Percentiles rank a stretch among this genome's conserved stretches.
phyloP scores from a whole-genome alignment of 2,329 filamentous ascomycete species.

The Diaporthe citri region DNA sequence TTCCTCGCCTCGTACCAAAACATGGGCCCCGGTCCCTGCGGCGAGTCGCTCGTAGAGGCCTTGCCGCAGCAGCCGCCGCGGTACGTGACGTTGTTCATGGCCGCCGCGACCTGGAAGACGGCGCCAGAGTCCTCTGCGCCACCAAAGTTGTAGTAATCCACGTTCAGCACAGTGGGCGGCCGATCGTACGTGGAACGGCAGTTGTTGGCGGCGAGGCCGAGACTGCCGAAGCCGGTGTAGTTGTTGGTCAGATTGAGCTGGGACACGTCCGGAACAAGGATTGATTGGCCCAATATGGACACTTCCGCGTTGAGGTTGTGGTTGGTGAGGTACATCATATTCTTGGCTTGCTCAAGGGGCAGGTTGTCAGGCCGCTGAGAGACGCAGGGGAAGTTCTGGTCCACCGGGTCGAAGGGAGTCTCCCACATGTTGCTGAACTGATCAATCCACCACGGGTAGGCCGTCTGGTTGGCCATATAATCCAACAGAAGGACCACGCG shows the following conservation, averaged over 20 bases:
- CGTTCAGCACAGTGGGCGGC: constrained; percentile 82
- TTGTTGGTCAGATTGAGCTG: constrained; percentile 80
- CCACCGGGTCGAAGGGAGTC: constrained; percentile 82
- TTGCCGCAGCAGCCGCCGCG: constrained; percentile 67
- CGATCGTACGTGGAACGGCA: constrained; percentile 74
- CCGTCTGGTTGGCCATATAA: constrained; percentile 83
- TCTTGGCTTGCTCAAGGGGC: constrained; percentile 61
- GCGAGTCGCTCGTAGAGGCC: constrained; percentile 39
- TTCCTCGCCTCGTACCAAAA: constrained; percentile 36
- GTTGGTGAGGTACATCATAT: constrained; percentile 85
- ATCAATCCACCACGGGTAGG: constrained; percentile 86
- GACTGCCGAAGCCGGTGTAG: constrained; percentile 72
- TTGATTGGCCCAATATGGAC: constrained; percentile 69
- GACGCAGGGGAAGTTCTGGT: constrained; percentile 79
- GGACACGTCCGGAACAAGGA: constrained; percentile 80
- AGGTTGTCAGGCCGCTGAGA: constrained; percentile 77
- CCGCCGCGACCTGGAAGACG: constrained; percentile 80
- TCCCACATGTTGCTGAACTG: constrained; percentile 93
- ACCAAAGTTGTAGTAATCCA: constrained; percentile 87
- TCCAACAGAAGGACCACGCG: constrained; percentile 86
- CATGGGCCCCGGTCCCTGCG: constrained; percentile 35
- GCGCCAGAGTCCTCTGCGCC: constrained; percentile 68
- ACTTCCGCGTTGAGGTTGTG: constrained; percentile 91
- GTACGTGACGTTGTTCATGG: constrained; percentile 81
- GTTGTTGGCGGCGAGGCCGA: constrained; percentile 73